phyloP scores from a whole-genome alignment of 2,329 filamentous ascomycete species.

The Stachybotrys echinatus region DNA sequence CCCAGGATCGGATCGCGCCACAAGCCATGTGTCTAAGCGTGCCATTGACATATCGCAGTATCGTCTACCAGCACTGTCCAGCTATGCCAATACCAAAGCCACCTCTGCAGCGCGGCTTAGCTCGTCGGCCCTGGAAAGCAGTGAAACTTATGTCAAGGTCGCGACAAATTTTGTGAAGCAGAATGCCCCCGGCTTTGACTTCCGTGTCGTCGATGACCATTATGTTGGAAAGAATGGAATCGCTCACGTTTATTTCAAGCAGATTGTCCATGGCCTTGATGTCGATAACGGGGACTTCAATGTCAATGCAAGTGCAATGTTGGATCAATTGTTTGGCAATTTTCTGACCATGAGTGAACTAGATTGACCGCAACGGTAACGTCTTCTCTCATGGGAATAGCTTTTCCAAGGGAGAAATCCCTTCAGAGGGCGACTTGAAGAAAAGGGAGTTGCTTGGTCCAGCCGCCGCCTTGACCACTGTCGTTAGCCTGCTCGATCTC shows the following conservation, averaged over 20 bases:
- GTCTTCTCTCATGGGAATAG: constrained; percentile 54
- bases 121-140: neutral
- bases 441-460: constrained; percentile 21
- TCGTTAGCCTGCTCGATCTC: constrained; percentile 25
- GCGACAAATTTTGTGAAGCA: constrained; percentile 38
- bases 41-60: neutral
- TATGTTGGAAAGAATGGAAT: constrained; percentile 51
- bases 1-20: neutral
- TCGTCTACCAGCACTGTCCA: neutral
- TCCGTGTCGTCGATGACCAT: constrained; percentile 46
- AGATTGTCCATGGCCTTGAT: constrained; percentile 51
- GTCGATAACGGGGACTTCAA: constrained; percentile 58
- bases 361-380: constrained; percentile 19
- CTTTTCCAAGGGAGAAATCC: constrained; percentile 35
- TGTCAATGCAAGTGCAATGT: constrained; percentile 41
- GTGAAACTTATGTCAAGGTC: constrained; percentile 34
- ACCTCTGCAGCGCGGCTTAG: neutral
- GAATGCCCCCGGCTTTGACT: constrained; percentile 29
- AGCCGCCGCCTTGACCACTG: constrained; percentile 32
- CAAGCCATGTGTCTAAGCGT: no score
- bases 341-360: neutral
- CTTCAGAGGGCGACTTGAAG: constrained; percentile 27
- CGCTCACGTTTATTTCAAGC: constrained; percentile 54
- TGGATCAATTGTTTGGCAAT: fast-evolving
- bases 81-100: neutral